These are phyloP conservation scores for Aspergillus pseudoterreus DNA, from an alignment of 2,329 filamentous ascomycete species.

Conservation along the genomic window DNA sequence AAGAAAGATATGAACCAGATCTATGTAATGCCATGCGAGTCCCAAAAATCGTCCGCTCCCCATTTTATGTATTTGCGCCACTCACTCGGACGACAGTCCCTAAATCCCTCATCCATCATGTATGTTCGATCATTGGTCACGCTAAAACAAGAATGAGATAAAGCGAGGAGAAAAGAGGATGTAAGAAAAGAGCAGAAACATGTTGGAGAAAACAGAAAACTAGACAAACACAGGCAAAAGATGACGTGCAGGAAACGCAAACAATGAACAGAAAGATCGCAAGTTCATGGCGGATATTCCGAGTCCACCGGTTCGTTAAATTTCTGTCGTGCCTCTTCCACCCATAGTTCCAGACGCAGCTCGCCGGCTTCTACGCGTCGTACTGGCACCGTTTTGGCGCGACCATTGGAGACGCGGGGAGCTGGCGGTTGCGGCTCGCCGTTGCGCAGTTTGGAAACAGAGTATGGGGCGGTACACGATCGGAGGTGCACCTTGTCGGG, in stretches of 20 bases:
- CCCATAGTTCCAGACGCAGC: conserved; percentile 65
- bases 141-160: conserved; percentile 37
- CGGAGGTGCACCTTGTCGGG: conserved; percentile 41
- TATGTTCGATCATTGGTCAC: conserved; percentile 41
- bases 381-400: conserved; percentile 57
- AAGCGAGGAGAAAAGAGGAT: conserved; percentile 11
- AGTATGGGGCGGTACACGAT: conserved; percentile 38
- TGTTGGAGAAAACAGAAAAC: conserved; percentile 6
- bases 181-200: conserved; percentile 16
- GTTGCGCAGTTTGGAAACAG: conserved; percentile 36
- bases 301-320: conserved; percentile 41
- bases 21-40: conserved; percentile 39
- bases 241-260: conserved; percentile 1
- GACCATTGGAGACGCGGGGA: conserved; percentile 40
- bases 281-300: conserved; percentile 32
- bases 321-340: conserved; percentile 62
- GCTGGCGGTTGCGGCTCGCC: conserved; percentile 33
- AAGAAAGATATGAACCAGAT: conserved; percentile 33
- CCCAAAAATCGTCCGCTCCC: conserved; percentile 35
- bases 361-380: conserved; percentile 62
- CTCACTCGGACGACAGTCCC: conserved; percentile 31
- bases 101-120: conserved; percentile 37
- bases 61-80: conserved; percentile 38
- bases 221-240: conserved; percentile 11
- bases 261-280: conserved; percentile 1